Evolutionary conservation across 306 rosid species (phyloP), one percentile per base, ranked within the genome.

Genomic region (Mucuna pruriens): DNA sequence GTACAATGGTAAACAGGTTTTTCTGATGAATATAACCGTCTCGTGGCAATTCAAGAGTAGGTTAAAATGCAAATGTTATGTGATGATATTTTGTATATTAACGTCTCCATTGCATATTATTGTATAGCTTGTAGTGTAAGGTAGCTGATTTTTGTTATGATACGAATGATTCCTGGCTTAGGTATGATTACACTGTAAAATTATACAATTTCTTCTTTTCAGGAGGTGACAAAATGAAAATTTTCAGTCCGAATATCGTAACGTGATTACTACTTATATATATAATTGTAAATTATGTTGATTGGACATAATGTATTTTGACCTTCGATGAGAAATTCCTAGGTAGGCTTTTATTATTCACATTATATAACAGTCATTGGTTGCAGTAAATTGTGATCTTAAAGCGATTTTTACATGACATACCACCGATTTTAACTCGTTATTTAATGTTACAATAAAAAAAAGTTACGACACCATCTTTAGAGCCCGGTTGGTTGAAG

Each of bases 41-140:
- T 85, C 67, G 33, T 31, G 49, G 78, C 68, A 16, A 80, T 63
- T 75, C 77, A 61, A 80, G 66, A 74, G 25, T 44, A 86, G 86
- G 62, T 51, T 68, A 51, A 72, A 60, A 46, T 44, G 67, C 29
- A 66, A 70, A 49, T 85, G 78, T 73, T 78, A 67, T 44, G 54
- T 72, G 81, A 75, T 57, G 38, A 70, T 54, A 25, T 75, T 67
- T 36, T 40, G 87, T 76, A 70, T 66, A 54, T 69, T 79, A 62
- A 63, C 48, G 34, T 83, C 71, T 78, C 73, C 80, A 38, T 79
- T 62, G 72, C 82, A 74, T 36, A 76, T 68, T 70, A 51, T 16
- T 78, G 82, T 82, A 68, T 17, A 81, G 77, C 38, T 51, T 70
- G 66, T 38, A 46, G 17, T 58, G 63, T 63, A 57, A 66, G 54